Percentiles rank a stretch among this genome's conserved stretches.
phyloP scores from a whole-genome alignment of 306 rosid species.

The Cicer yamashitae region DNA sequence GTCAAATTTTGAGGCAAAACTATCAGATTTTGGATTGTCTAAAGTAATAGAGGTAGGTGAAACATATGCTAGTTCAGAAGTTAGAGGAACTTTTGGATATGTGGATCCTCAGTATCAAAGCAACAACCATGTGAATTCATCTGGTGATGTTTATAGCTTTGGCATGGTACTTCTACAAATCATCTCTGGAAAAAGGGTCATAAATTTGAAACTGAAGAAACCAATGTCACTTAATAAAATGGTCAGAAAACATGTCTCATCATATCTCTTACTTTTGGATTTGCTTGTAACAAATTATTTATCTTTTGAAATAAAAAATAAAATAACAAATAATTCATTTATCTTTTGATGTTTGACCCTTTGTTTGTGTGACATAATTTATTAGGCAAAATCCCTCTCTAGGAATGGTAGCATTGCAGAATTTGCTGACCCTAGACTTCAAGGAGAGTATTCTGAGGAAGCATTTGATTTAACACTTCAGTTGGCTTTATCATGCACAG shows the following conservation, averaged over 20 bases:
- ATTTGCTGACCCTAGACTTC: slow-evolving; percentile 53
- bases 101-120: slow-evolving; percentile 67
- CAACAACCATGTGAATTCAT: slow-evolving; percentile 60
- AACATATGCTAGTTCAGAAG: slow-evolving; percentile 64
- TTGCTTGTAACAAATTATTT: too few species aligned
- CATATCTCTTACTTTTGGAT: slow-evolving; percentile 1
- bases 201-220: slow-evolving; percentile 56
- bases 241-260: slow-evolving; percentile 45
- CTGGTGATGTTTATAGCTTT: slow-evolving; percentile 70
- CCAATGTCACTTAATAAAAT: slow-evolving; percentile 65
- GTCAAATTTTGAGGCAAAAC: slow-evolving; percentile 62
- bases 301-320: too few species aligned
- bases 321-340: too few species aligned
- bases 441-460: slow-evolving; percentile 51
- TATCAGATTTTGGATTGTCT: slow-evolving; percentile 72
- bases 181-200: slow-evolving; percentile 67
- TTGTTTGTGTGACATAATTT: slow-evolving; percentile 27
- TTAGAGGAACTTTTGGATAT: slow-evolving; percentile 75
- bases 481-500: slow-evolving; percentile 58
- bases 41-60: slow-evolving; percentile 61
- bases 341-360: background rate
- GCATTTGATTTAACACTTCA: slow-evolving; percentile 50
- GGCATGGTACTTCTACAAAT: slow-evolving; percentile 71
- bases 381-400: slow-evolving; percentile 48
- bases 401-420: slow-evolving; percentile 43